A percentile compares a stretch with the other conserved stretches of the same genome.
Evolutionary conservation across 495 filamentous ascomycete genomes (phyloP).

Genomic region (Penicillium macrosclerotiorum): DNA sequence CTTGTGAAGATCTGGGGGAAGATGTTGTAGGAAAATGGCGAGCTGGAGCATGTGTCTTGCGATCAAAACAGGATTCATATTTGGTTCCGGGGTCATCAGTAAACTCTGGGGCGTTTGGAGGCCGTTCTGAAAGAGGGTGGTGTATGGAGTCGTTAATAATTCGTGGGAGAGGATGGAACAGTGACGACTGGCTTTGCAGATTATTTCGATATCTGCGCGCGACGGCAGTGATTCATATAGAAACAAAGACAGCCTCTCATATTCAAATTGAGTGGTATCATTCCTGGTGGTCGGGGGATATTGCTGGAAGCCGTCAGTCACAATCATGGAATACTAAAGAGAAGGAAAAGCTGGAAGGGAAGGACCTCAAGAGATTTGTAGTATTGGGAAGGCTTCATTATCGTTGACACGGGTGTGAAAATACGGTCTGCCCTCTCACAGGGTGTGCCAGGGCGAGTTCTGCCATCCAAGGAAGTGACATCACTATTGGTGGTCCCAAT

Average conservation of each 20-base stretch:
- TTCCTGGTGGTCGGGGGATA: no score
- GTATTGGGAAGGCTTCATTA: no score
- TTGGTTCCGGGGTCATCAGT: neutral
- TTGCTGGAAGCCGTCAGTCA: no score
- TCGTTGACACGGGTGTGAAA: no score
- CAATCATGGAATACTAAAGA: no score
- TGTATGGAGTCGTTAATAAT: conserved; percentile 9
- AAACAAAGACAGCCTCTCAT: conserved; percentile 7
- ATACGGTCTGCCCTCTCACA: no score
- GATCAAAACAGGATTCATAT: conserved; percentile 13
- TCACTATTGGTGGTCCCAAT: no score
- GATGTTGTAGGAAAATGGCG: conserved; percentile 8
- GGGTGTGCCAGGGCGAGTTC: no score
- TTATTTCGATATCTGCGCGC: conserved; percentile 9
- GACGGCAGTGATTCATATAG: conserved; percentile 11
- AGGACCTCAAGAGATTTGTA: no score
- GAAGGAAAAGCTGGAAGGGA: no score
- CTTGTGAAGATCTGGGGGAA: neutral
- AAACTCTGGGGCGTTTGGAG: neutral
- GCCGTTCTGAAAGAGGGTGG: conserved; percentile 7
- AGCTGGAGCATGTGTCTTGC: conserved; percentile 12
- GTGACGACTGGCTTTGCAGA: conserved; percentile 8
- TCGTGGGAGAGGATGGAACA: conserved; percentile 2
- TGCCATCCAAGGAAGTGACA: no score
- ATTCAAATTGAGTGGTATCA: no score